These are phyloP conservation scores for Penicillium brevicompactum DNA, from an alignment of 2,329 filamentous ascomycete genomes.

Conservation along the genomic window DNA sequence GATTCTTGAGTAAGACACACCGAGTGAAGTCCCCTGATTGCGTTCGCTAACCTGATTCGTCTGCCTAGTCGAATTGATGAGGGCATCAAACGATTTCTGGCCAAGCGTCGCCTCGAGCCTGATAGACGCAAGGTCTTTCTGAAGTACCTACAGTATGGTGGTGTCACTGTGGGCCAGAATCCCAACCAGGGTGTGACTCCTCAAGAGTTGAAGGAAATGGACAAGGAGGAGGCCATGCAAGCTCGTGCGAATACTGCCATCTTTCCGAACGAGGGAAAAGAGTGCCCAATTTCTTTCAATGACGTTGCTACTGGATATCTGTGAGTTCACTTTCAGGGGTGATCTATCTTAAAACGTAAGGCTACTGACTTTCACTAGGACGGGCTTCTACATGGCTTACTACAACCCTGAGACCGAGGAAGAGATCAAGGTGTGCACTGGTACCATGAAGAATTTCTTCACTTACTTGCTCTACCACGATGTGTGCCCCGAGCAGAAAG, in stretches of 20 bases:
- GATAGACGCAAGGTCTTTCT: conserved; percentile 68
- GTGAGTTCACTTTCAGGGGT: conserved; percentile 48
- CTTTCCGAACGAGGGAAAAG: conserved; percentile 57
- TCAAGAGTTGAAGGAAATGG: conserved; percentile 63
- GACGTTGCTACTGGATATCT: conserved; percentile 77
- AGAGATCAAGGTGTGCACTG: conserved; percentile 62
- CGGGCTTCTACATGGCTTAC: conserved; percentile 58
- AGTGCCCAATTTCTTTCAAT: conserved; percentile 67
- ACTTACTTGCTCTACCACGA: conserved; percentile 83
- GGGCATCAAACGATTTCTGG: conserved; percentile 79
- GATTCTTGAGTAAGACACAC: conserved; percentile 59
- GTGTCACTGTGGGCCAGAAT: conserved; percentile 66
- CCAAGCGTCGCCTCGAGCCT: conserved; percentile 71
- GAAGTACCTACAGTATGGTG: conserved; percentile 81
- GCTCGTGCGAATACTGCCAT: conserved; percentile 57
- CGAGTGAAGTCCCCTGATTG: background rate
- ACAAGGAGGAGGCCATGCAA: conserved; percentile 64
- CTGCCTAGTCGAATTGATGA: conserved; percentile 72
- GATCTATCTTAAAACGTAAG: background rate
- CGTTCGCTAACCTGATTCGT: conserved; percentile 16
- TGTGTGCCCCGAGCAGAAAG: conserved; percentile 78
- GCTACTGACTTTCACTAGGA: conserved; percentile 39
- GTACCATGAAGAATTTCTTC: conserved; percentile 80
- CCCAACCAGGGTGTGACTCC: conserved; percentile 66
- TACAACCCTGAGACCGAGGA: conserved; percentile 58